These are phyloP conservation scores for Alnus rubra DNA, from an alignment of 306 rosid species.

Conservation along the genomic window DNA sequence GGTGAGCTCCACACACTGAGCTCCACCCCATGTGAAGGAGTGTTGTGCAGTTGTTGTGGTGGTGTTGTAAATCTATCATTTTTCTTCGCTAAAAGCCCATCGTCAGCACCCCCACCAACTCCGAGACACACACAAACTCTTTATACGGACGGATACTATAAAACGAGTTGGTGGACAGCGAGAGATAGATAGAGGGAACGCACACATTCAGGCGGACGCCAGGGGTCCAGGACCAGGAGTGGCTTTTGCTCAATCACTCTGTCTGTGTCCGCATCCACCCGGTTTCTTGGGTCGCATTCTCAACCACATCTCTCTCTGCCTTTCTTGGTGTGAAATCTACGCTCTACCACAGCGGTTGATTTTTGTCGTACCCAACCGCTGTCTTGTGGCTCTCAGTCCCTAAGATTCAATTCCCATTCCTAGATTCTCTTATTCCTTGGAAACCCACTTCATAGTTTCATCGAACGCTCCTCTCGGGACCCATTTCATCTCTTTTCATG, in stretches of 20 bases:
- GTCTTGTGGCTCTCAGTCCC: conserved; percentile 37
- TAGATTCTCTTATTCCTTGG: conserved; percentile 28
- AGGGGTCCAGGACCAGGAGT: too few relatives aligned
- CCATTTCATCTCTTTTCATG: not conserved
- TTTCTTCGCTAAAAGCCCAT: too few relatives aligned
- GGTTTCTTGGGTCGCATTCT: conserved; percentile 14
- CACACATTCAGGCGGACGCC: not conserved
- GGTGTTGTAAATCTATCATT: too few relatives aligned
- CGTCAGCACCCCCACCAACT: not conserved
- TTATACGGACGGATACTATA: not conserved
- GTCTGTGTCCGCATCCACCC: conserved; percentile 17
- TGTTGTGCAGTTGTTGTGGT: too few relatives aligned
- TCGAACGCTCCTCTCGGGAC: not conserved
- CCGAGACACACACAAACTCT: not conserved
- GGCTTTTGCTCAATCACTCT: not conserved
- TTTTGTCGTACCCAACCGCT: conserved; percentile 27
- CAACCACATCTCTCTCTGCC: conserved; percentile 32
- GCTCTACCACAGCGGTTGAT: not conserved
- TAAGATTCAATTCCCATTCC: conserved; percentile 20
- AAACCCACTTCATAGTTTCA: conserved; percentile 26
- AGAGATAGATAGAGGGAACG: not conserved
- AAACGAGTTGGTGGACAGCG: not conserved
- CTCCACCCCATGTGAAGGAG: too few relatives aligned
- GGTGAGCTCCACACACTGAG: too few relatives aligned
- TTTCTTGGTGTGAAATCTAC: not conserved